Base-by-base conservation (phyloP, 2,329 filamentous ascomycete species). In the Sporothrix schenckii region DNA sequence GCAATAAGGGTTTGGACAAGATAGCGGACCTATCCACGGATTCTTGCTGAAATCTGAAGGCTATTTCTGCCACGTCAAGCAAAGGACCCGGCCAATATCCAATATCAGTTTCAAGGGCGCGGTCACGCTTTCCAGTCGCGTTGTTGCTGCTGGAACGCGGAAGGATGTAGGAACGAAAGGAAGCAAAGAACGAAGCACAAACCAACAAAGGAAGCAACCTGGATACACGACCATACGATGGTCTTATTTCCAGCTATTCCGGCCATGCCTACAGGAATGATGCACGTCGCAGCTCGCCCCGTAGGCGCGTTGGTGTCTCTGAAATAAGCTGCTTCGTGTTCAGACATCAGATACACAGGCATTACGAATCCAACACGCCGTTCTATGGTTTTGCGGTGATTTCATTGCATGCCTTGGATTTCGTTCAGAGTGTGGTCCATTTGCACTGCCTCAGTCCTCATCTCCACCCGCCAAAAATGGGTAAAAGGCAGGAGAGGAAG, bases 381-480 rank as follows among this genome's bases (percentile, higher is more conserved):
- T 34, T 34, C 3, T 34, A 34, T 34, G 27, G 27, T 30, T 2
- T 30, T 34, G 34, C 34, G 34, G 34, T 34, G 34, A 9, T 53
- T 44, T 41, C 49, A 41, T 66, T 54, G 65, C 50, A 67, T 44
- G 34, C 49, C 63, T 66, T 50, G 27, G 6, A 19, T 50, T 49
- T 52, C 47, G 24, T 39, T 47, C n/a, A 54, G 49, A 54, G 16
- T 49, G 50, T 14, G 44, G 53, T 39, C 44, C 56, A 34, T 60
- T 47, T 69, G 66, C 66, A 69, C 66, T 58, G 66, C 66, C 66
- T 61, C 66, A 69, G 66, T 60, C 54, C 16, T 60, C 53, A 60
- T 61, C 66, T 69, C 66, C 66, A 69, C 66, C 44, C 21, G 21
- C n/a, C 44, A 27, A 54, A 50, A 27, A 47, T 11, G 47, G 49